Conservation (phyloP, 2,329 filamentous ascomycete genomes). For the Rhynchosporium graminicola region DNA sequence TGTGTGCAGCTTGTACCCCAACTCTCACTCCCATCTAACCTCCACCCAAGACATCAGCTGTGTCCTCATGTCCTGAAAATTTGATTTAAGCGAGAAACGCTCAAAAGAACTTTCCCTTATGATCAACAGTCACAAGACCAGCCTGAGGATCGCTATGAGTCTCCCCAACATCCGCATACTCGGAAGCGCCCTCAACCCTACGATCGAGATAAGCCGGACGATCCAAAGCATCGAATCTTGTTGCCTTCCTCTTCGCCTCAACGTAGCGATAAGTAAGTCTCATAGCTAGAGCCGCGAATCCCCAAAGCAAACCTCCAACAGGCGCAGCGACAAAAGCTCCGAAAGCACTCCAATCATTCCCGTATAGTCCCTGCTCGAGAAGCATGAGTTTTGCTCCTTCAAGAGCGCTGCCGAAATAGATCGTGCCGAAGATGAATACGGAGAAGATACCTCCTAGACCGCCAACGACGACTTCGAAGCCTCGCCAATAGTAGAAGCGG, state of each 20-base stretch:
- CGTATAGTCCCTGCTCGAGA: conserved; percentile 72
- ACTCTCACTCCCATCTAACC: too few relatives aligned
- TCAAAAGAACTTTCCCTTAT: conserved; percentile 41
- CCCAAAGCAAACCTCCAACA: conserved; percentile 73
- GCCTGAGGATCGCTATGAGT: conserved; percentile 28
- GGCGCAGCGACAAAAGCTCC: conserved; percentile 82
- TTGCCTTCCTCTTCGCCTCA: conserved; percentile 57
- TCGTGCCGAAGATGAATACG: conserved; percentile 77
- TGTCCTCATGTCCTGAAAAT: neutral
- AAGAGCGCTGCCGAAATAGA: conserved; percentile 71
- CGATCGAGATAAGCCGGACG: conserved; percentile 44
- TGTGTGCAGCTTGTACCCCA: too few relatives aligned
- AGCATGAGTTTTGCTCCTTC: conserved; percentile 68
- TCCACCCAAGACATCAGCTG: neutral
- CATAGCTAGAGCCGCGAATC: conserved; percentile 59
- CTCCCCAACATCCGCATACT: conserved; percentile 35
- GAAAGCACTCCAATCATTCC: conserved; percentile 77
- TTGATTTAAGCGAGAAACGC: neutral
- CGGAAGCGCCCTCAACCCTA: conserved; percentile 33
- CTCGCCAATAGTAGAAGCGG: conserved; percentile 70
- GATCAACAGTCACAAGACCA: conserved; percentile 34
- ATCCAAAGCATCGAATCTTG: conserved; percentile 68
- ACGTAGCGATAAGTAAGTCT: conserved; percentile 61
- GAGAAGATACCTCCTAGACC: conserved; percentile 76
- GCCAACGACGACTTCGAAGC: conserved; percentile 78